Conservation (phyloP, 2,329 filamentous ascomycete genomes). For the Apiospora koreana region DNA sequence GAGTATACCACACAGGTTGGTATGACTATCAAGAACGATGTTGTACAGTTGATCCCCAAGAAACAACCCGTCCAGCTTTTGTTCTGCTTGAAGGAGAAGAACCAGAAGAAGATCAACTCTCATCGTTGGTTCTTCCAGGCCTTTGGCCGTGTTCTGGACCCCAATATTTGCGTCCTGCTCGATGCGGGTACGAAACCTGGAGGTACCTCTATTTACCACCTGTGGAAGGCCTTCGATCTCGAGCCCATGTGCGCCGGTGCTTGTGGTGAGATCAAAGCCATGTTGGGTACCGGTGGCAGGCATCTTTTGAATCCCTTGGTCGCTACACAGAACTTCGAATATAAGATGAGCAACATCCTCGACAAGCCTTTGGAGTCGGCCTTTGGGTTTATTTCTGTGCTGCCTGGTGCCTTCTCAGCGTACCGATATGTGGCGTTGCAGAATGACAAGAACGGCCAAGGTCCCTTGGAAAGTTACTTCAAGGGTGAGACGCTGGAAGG, state of each 20-base stretch:
- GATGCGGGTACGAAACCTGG: constrained; percentile 96
- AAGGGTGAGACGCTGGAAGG: constrained; percentile 97
- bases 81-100: constrained; percentile 99
- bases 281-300: constrained; percentile 82
- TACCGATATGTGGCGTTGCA: constrained; percentile 96
- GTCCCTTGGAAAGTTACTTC: constrained; percentile 96
- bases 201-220: constrained; percentile 91
- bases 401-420: constrained; percentile 91
- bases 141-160: constrained; percentile 87
- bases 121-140: constrained; percentile 99
- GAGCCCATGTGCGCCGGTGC: constrained; percentile 97
- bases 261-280: constrained; percentile 97
- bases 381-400: constrained; percentile 96
- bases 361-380: constrained; percentile 97
- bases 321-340: constrained; percentile 98
- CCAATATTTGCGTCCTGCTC: constrained; percentile 94
- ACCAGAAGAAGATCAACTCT: constrained; percentile 99
- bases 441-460: constrained; percentile 94
- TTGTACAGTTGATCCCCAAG: constrained; percentile 82
- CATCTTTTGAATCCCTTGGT: constrained; percentile 92
- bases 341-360: constrained; percentile 99
- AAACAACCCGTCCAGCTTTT: constrained; percentile 93
- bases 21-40: constrained; percentile 84
- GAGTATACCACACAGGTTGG: constrained; percentile 90
- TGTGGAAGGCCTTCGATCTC: constrained; percentile 98